These are phyloP conservation scores for Chytridiales sp. DNA, from an alignment of 371 early-diverging fungal genomes.

Conservation along the genomic window DNA sequence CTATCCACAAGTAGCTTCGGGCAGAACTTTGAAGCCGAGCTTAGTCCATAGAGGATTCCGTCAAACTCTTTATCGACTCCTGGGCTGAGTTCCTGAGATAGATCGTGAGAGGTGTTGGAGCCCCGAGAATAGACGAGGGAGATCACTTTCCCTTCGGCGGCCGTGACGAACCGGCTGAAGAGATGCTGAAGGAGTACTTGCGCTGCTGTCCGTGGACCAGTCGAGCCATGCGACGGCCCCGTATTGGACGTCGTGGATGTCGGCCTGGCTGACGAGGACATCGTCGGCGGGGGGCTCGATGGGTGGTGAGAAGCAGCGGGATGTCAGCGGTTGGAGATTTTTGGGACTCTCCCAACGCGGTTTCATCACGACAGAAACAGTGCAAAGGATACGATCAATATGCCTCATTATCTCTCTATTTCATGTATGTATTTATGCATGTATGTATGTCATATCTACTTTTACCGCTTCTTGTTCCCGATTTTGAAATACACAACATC, in stretches of 20 bases:
- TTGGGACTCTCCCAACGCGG: too few species aligned
- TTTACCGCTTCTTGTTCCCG: constrained; percentile 13
- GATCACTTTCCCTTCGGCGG: constrained; percentile 54
- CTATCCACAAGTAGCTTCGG: constrained; percentile 87
- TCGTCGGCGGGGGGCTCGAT: too few species aligned
- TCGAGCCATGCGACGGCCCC: too few species aligned
- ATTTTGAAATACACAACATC: constrained; percentile 60
- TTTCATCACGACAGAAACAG: too few species aligned
- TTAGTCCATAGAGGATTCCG: constrained; percentile 72
- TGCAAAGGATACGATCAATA: too few species aligned
- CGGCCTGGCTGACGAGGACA: too few species aligned
- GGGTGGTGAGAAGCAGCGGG: too few species aligned
- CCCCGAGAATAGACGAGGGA: constrained; percentile 39
- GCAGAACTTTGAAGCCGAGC: constrained; percentile 78
- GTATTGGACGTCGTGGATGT: too few species aligned
- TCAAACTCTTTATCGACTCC: constrained; percentile 81
- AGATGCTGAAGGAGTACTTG: constrained; percentile 50
- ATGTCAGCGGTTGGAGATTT: too few species aligned
- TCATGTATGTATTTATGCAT: too few species aligned
- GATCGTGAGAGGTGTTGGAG: constrained; percentile 57
- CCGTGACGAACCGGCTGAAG: constrained; percentile 55
- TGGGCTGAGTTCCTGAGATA: constrained; percentile 61
- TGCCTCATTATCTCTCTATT: too few species aligned
- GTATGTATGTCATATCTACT: too few species aligned
- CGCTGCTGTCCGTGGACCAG: constrained; percentile 47